Conservation (phyloP, 768 basidiomycete species). For the Phanerochaete sordida region DNA sequence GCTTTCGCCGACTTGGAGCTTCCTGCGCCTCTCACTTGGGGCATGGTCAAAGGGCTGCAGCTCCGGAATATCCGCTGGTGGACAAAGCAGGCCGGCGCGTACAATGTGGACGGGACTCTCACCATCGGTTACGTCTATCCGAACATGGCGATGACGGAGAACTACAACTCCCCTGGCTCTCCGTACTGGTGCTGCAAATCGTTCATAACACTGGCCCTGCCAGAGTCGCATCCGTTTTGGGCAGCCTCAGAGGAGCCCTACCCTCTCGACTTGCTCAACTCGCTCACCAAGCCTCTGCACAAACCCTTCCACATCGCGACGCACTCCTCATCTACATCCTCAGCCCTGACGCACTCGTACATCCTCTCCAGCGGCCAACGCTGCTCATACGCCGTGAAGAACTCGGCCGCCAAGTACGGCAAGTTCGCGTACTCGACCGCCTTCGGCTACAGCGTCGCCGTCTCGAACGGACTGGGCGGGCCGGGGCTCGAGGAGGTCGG, state of each 20-base stretch:
- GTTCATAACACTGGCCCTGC: conserved; percentile 62
- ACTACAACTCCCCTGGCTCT: conserved; percentile 76
- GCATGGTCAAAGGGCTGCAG: conserved; percentile 68
- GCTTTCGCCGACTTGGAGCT: conserved; percentile 69
- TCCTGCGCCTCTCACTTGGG: conserved; percentile 71
- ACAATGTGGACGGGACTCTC: conserved; percentile 60
- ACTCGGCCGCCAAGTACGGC: conserved; percentile 76
- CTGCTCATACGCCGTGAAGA: conserved; percentile 76
- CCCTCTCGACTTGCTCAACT: conserved; percentile 44
- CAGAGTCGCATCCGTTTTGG: conserved; percentile 73
- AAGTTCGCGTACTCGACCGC: conserved; percentile 76
- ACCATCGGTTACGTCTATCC: conserved; percentile 72
- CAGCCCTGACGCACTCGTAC: conserved; percentile 51
- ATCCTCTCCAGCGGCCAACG: conserved; percentile 75
- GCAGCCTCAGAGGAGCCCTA: conserved; percentile 60
- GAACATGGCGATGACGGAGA: conserved; percentile 73
- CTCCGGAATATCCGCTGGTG: conserved; percentile 73
- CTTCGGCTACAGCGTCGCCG: conserved; percentile 74
- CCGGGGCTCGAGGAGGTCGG: conserved; percentile 58
- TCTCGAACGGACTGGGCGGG: conserved; percentile 42
- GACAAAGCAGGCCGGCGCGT: conserved; percentile 60
- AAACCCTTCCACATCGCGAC: conserved; percentile 69
- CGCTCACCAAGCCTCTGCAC: conserved; percentile 43
- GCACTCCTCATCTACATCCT: conserved; percentile 39
- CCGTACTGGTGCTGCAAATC: conserved; percentile 84